phyloP scores from a whole-genome alignment of 164 flowering plant genomes.

The Chloranthus sessilifolius region DNA sequence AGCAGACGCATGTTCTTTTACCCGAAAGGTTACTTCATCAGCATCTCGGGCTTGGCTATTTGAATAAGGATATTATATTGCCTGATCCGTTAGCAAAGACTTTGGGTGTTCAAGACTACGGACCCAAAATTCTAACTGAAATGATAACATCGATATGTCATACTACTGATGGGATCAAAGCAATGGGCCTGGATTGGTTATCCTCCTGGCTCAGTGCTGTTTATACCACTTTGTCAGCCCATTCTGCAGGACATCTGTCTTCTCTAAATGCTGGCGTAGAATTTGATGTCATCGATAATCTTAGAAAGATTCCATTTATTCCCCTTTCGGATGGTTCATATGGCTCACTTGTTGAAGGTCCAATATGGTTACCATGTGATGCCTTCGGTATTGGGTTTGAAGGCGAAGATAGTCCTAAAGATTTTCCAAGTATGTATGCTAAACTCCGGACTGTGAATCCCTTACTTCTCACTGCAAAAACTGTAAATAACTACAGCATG shows the following conservation, averaged over 20 bases:
- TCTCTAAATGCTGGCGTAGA: slow-evolving; percentile 22
- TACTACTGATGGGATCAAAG: slow-evolving; percentile 36
- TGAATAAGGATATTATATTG: slow-evolving; percentile 57
- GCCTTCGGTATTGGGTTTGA: slow-evolving; percentile 27
- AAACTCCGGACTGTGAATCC: slow-evolving; percentile 69
- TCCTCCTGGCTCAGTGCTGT: slow-evolving; percentile 55
- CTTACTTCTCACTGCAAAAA: slow-evolving; percentile 39
- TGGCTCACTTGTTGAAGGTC: slow-evolving; percentile 58
- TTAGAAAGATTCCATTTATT: slow-evolving; percentile 59
- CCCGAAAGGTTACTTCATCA: slow-evolving; percentile 57
- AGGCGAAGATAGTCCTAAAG: slow-evolving; percentile 31
- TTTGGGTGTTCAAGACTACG: slow-evolving; percentile 75
- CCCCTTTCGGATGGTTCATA: slow-evolving; percentile 89
- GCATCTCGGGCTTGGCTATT: slow-evolving; percentile 80
- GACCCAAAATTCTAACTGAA: slow-evolving; percentile 57
- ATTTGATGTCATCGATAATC: slow-evolving; percentile 31
- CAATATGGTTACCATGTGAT: slow-evolving; percentile 81
- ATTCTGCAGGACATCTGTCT: slow-evolving; percentile 22
- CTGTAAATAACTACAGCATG: slow-evolving; percentile 15
- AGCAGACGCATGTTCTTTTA: slow-evolving; percentile 47
- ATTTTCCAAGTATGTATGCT: slow-evolving; percentile 57
- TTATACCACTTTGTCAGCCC: slow-evolving; percentile 32
- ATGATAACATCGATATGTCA: slow-evolving; percentile 48
- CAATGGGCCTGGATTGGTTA: slow-evolving; percentile 74
- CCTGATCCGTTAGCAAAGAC: slow-evolving; percentile 72